phyloP scores from a whole-genome alignment of 1,284 basidiomycete genomes.

The Agroathelia rolfsii region DNA sequence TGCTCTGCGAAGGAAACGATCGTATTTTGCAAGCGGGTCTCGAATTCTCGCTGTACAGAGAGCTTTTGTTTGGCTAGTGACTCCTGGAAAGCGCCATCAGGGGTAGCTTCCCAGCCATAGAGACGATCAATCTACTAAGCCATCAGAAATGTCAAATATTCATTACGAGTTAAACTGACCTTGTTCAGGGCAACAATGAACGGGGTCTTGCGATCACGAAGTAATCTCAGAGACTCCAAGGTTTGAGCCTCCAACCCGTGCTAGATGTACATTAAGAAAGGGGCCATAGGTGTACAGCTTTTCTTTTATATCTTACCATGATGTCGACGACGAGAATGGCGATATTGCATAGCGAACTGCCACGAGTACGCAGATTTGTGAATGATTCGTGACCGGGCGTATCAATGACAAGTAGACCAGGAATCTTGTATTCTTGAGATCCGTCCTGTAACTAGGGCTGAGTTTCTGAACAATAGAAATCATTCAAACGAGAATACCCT shows the following conservation, averaged over 20 bases:
- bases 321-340: conserved; percentile 99
- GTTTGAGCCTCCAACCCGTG: conserved; percentile 98
- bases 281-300: neutral
- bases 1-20: conserved; percentile 95
- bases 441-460: conserved; percentile 44
- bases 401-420: conserved; percentile 94
- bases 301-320: conserved; percentile 50
- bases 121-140: conserved; percentile 82
- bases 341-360: conserved; percentile 97
- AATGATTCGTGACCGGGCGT: conserved; percentile 99
- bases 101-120: conserved; percentile 90
- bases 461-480: conserved; percentile 7
- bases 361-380: conserved; percentile 93
- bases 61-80: conserved; percentile 81
- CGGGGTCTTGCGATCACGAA: conserved; percentile 92
- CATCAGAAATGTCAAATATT: conserved; percentile 10
- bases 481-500: conserved; percentile 36
- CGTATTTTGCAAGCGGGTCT: conserved; percentile 79
- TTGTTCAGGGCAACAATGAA: conserved; percentile 99
- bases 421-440: conserved; percentile 89
- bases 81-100: conserved; percentile 88
- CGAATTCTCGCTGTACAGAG: conserved; percentile 86
- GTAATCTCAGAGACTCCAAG: conserved; percentile 87
- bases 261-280: conserved; percentile 26
- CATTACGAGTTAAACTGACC: conserved; percentile 27